These are phyloP conservation scores for Coemansia asiatica DNA, from an alignment of 192 early-diverging fungal genomes.

Conservation along the genomic window DNA sequence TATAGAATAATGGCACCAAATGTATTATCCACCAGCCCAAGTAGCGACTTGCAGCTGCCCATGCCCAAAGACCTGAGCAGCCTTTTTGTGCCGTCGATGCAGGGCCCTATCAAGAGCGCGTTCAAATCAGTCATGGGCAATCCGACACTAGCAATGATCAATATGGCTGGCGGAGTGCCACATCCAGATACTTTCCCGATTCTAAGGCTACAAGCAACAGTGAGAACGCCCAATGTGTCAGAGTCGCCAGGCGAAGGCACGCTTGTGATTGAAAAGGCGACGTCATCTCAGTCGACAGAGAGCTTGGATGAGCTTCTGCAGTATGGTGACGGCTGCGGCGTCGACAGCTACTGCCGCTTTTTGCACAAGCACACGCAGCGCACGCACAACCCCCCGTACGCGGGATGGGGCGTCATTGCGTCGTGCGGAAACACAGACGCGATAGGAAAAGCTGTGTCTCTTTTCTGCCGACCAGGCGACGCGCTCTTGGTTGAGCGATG, in stretches of 20 bases:
- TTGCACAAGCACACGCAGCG: constrained; percentile 50
- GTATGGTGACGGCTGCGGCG: constrained; percentile 61
- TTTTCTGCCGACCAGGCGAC: constrained; percentile 63
- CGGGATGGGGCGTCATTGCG: constrained; percentile 65
- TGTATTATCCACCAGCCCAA: neutral
- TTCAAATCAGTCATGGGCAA: constrained; percentile 54
- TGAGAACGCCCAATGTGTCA: constrained; percentile 39
- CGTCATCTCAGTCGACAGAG: constrained; percentile 20
- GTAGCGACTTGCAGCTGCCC: constrained; percentile 10
- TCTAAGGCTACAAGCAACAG: constrained; percentile 55
- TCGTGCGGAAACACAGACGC: constrained; percentile 63
- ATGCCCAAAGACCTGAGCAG: constrained; percentile 38
- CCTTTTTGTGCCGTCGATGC: constrained; percentile 43
- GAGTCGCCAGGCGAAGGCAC: neutral
- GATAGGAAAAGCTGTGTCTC: constrained; percentile 54
- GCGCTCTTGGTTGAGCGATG: constrained; percentile 59
- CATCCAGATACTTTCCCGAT: constrained; percentile 67
- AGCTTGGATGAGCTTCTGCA: constrained; percentile 57
- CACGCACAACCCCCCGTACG: constrained; percentile 56
- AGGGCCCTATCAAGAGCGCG: constrained; percentile 41
- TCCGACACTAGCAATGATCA: constrained; percentile 58
- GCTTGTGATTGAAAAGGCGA: constrained; percentile 40
- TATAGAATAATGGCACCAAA: constrained; percentile 4
- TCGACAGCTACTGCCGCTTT: constrained; percentile 55
- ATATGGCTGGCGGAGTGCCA: constrained; percentile 71